Base-by-base conservation (phyloP, 23 red algal species). In the Pyropia yezoensis region DNA sequence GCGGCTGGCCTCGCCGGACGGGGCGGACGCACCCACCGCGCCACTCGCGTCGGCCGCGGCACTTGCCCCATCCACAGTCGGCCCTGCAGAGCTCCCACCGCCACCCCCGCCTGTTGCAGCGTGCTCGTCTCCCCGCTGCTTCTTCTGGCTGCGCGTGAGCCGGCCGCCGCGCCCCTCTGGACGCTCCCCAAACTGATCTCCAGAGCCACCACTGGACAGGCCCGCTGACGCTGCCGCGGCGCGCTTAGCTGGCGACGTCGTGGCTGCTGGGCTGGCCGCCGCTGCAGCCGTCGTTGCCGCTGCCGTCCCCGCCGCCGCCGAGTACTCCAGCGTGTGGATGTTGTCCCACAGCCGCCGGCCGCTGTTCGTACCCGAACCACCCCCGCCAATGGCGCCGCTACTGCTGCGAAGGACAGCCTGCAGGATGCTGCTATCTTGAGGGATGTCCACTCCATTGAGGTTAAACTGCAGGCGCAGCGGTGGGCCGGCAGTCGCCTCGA, bases 271-370 rank as follows among this genome's bases (percentile, higher is more conserved):
- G 19, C 21, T 27, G 7, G 55, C 3, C 55, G 25, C 25, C 21
- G 55, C 7, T 15, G 55, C 54, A 2, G 54, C 8, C 54, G 54
- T 20, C 5, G 54, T 5, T 8, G 54, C n/a, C 54, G 59, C 15
- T 2, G 59, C 17, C 6, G 27, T 18, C 8, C 27, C 25, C 60
- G 60, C 17, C 25, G 13, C 60, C 24, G 16, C 50, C 11, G 63
- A 62, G 50, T 95, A 95, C 3, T 61, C 57, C 0, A 95, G 74
- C 26, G 57, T 78, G 51, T 95, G 79, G 32, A 85, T 83, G 50
- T 95, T 73, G 27, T 45, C 61, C 89, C 89, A 95, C n/a, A 95
- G 70, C 15, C 70, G 59, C 50, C 73, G 63, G 7, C 89, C 76
- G 7, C 76, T 18, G 18, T n/a, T 65, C 1, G 18, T 18, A 13